Evolutionary conservation across 805 yeast species (phyloP), one percentile per base, ranked within the genome.

Genomic region (Nakazawaea peltata): DNA sequence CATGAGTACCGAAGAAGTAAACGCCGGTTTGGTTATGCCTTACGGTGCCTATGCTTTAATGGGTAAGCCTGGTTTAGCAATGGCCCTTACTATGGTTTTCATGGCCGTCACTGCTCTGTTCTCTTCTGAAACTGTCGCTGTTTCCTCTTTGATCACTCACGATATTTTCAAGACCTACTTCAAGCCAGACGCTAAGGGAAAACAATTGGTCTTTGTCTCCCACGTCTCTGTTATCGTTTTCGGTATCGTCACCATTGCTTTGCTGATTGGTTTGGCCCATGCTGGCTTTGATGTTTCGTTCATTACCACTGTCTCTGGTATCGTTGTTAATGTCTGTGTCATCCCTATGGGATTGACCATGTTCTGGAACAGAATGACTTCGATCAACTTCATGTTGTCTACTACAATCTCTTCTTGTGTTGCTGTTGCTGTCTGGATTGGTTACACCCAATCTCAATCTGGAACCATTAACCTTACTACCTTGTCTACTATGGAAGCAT

Each of bases 81-180:
- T 65, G 42, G 59, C 71, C 12, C 56, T 70, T 34, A 45, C 66
- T 29, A 54, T 70, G 56, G 61, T 69, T 3, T 70, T 70, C 49
- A 67, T 69, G 69, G 73, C 74, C 15, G 68, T 63, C 15, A 70
- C 77, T 1, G 68, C 74, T 16, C 74, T 75, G 35, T 67, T 66
- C 65, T 67, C 74, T n/a, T 69, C 74, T 12, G 76, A 70, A 51
- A 57, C 68, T 34, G 66, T 70, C 48, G 72, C 77, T 5, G 74
- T 69, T 4, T 66, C 73, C 1, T 62, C 74, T 9, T 53, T 70
- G 32, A 58, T 59, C 48, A 65, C 74, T 18, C 68, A 68, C 44
- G 77, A 70, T 51, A 57, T 70, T 35, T 70, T 64, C 59, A 59
- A 73, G 49, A 57, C 69, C 13, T 69, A 70, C 48, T 48, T 70